Evolutionary conservation across 768 basidiomycete species (phyloP).

Genomic region (Rhizopogon sp.): DNA sequence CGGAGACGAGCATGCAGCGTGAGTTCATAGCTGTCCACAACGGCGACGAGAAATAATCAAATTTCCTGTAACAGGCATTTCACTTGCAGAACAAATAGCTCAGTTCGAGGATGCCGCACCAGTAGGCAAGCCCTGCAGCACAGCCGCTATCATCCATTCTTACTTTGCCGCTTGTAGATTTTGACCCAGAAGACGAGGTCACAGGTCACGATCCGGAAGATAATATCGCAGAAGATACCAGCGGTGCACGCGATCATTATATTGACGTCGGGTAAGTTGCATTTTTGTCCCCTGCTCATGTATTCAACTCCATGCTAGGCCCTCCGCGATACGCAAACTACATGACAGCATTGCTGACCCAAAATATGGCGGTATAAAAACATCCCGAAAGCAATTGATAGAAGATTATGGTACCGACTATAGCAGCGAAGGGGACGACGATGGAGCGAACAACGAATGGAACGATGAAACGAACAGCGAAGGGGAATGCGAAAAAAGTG

Average conservation of each 20-base stretch:
- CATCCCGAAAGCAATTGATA: slow-evolving; percentile 53
- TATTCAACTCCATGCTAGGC: slow-evolving; percentile 34
- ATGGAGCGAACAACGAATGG: slow-evolving; percentile 18
- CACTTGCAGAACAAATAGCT: slow-evolving; percentile 77
- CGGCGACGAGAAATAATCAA: slow-evolving; percentile 1
- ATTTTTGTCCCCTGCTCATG: background rate
- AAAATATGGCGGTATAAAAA: slow-evolving; percentile 73
- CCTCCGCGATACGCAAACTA: slow-evolving; percentile 61
- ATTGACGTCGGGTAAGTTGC: slow-evolving; percentile 71
- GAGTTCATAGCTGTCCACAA: slow-evolving; percentile 9
- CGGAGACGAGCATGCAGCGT: slow-evolving; percentile 19
- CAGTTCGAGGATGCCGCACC: slow-evolving; percentile 71
- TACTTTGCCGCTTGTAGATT: slow-evolving; percentile 38
- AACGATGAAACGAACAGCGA: slow-evolving; percentile 13
- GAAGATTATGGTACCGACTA: slow-evolving; percentile 25
- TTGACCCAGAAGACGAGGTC: slow-evolving; percentile 67
- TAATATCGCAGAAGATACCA: slow-evolving; percentile 23
- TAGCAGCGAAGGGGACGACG: slow-evolving; percentile 14
- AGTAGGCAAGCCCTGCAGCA: slow-evolving; percentile 43
- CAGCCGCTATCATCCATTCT: slow-evolving; percentile 1
- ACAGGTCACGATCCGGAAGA: slow-evolving; percentile 41
- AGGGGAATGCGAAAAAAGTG: slow-evolving; percentile 1
- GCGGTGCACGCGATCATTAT: slow-evolving; percentile 68
- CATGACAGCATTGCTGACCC: slow-evolving; percentile 65
- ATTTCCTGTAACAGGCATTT: slow-evolving; percentile 33